Base-by-base conservation (phyloP, 257 asterid genomes). In the Solanum etuberosum region DNA sequence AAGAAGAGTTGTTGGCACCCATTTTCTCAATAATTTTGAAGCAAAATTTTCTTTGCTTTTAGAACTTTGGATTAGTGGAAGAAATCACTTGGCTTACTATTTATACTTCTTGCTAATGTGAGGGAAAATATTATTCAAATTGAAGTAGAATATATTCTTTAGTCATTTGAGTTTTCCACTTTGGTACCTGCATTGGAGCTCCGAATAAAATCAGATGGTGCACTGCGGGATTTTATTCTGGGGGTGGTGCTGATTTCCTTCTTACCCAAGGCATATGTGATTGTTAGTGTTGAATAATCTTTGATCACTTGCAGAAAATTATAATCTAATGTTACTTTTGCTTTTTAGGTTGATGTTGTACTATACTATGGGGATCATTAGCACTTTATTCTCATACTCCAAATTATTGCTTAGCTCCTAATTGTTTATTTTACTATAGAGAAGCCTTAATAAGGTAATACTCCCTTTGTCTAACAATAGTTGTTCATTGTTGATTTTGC, bases 1-100 rank as follows among this genome's bases (percentile, higher is more conserved):
- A 23, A 6, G 92, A 92, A 34, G 38, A 12, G 70, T 88, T 86
- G 21, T 77, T 85, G 31, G 38, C 51, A 40, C 83, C 83, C 83
- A 76, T 23, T 38, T 76, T 76, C 35, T 76, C n/a, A 40, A 76
- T n/a, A 73, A 32, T 73, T 71, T 32, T 34, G 43, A 71, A 32
- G 78, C 43, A 73, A 73, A 48, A 2, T 3, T 8, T 73, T 9
- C n/a, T 73, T 35, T 65, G 46, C 27, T 9, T 72, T 72, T 10
- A 73, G 12, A 74, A 38, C 31, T 76, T 40, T 76, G 59, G 83
- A 43, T 76, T 27, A 38, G n/a, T 38, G 83, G 76, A 43, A 29
- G 54, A 76, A 74, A 38, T 13, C 23, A 20, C 11, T 76, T 76
- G 23, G 35, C 59, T 40, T 76, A 40, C 61, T 40, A 76, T 42